phyloP scores from a whole-genome alignment of 208 protist species.

The Leishmania amazonensis region DNA sequence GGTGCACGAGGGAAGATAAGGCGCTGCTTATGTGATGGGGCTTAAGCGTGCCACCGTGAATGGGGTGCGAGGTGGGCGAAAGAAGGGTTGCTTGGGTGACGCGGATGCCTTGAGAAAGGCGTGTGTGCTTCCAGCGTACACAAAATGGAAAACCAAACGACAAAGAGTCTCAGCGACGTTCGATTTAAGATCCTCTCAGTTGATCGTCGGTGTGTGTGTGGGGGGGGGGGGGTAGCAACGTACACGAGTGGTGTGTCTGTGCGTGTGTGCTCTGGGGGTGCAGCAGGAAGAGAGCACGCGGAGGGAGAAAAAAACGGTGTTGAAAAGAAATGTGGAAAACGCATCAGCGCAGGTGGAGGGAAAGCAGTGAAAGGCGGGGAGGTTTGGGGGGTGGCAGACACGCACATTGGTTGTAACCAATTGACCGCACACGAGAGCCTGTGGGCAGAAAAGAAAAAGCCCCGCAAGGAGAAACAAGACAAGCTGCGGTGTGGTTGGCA shows the following conservation, averaged over 20 bases:
- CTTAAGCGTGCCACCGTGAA: neutral
- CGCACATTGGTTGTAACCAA: neutral
- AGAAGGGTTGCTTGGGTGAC: neutral
- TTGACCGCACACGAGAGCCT: neutral
- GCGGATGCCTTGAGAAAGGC: conserved; percentile 7
- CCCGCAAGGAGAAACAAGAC: neutral
- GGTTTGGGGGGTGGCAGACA: neutral
- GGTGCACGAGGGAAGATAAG: neutral
- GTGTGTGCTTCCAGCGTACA: neutral
- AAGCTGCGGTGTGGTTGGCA: neutral
- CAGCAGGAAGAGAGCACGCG: neutral
- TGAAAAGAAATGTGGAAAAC: neutral
- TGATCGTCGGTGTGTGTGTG: neutral
- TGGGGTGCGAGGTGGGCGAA: neutral
- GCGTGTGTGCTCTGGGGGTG: neutral
- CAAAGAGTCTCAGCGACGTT: neutral
- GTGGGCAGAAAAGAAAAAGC: neutral
- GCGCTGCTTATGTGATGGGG: neutral
- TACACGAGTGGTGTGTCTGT: conserved; percentile 4
- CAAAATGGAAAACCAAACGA: neutral
- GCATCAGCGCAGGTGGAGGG: neutral
- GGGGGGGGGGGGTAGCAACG: neutral
- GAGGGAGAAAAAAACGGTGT: neutral
- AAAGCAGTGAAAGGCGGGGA: neutral
- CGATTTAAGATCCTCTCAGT: neutral